A percentile compares a stretch with the other conserved stretches of the same genome.
phyloP scores from a whole-genome alignment of 2,329 filamentous ascomycete species.

The Colletotrichum limetticola region DNA sequence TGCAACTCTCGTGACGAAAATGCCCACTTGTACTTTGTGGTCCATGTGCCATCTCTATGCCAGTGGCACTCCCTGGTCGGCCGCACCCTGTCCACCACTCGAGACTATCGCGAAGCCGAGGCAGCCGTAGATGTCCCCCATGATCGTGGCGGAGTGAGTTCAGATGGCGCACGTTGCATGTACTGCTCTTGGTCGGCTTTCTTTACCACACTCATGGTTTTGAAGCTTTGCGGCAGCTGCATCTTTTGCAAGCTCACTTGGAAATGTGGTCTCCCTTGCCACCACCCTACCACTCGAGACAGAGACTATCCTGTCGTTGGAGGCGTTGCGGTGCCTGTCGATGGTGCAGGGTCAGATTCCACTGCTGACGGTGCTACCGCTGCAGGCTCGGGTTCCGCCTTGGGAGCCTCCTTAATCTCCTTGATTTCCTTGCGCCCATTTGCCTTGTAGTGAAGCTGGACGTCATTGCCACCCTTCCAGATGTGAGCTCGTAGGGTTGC shows the following conservation, averaged over 20 bases:
- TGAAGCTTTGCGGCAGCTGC: not conserved
- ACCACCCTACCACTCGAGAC: not conserved
- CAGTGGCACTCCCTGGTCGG: not conserved
- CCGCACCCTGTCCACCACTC: not conserved
- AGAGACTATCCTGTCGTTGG: constrained; percentile 14
- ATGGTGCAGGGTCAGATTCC: constrained; percentile 23
- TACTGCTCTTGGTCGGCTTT: not conserved
- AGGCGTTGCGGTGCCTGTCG: constrained; percentile 28
- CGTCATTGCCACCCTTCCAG: constrained; percentile 95
- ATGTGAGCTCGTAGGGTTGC: constrained; percentile 91
- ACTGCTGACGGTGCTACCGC: not conserved
- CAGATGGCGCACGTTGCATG: not conserved
- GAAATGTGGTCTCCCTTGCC: not conserved
- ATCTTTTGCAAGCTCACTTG: not conserved
- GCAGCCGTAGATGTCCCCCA: not conserved
- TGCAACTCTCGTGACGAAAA: not conserved
- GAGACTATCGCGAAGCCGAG: constrained; percentile 4
- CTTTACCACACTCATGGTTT: not conserved
- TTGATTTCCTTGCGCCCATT: constrained; percentile 89
- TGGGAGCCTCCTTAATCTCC: constrained; percentile 75
- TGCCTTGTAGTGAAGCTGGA: constrained; percentile 88
- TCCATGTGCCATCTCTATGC: not conserved
- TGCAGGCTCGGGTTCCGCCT: constrained; percentile 38
- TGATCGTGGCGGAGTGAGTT: not conserved
- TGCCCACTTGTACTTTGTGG: constrained; percentile 1